phyloP scores from a whole-genome alignment of 2,329 filamentous ascomycete species.

The Alternaria tenuissima region DNA sequence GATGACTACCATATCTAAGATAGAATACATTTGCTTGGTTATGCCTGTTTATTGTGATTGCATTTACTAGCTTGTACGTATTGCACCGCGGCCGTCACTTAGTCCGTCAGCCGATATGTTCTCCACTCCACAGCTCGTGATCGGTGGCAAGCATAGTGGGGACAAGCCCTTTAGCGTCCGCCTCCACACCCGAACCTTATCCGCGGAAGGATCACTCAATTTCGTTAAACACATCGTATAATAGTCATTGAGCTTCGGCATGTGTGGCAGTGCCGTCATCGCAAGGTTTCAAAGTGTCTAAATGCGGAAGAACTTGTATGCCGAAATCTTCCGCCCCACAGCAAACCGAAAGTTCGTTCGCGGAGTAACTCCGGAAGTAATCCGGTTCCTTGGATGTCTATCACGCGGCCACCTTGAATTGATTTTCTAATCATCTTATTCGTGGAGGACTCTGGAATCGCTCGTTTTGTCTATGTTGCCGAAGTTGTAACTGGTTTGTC shows the following conservation, averaged over 20 bases:
- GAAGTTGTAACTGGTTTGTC: neutral
- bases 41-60: neutral
- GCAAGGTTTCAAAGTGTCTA: neutral
- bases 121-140: constrained; percentile 1
- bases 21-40: neutral
- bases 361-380: constrained; percentile 1
- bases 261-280: neutral
- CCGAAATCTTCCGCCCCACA: constrained; percentile 4
- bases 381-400: neutral
- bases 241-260: neutral
- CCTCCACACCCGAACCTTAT: constrained; percentile 2
- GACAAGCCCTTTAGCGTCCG: neutral
- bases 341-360: neutral
- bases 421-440: neutral
- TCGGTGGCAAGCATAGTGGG: neutral
- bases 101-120: neutral
- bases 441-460: neutral
- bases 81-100: neutral
- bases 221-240: neutral
- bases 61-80: neutral
- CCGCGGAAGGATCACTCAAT: constrained; percentile 4
- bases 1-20: neutral
- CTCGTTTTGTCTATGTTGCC: neutral
- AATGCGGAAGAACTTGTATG: constrained; percentile 12
- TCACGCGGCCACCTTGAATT: neutral